phyloP scores from a whole-genome alignment of 768 basidiomycete genomes.

The Solioccasus polychromus region DNA sequence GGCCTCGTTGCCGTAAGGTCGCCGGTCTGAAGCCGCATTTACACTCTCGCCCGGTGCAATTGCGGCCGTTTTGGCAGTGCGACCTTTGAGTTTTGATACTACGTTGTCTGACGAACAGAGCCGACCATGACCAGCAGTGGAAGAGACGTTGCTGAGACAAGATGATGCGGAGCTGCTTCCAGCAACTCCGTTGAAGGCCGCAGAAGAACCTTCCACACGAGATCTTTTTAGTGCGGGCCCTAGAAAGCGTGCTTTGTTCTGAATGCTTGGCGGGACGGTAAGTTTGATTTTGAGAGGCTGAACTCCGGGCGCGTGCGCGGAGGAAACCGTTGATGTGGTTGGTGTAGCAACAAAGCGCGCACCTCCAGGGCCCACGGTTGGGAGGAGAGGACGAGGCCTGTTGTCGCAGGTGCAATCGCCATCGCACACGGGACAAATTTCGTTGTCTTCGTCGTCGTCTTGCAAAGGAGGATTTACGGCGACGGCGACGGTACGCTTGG shows the following conservation, averaged over 20 bases:
- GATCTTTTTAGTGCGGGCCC: constrained; percentile 30
- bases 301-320: constrained; percentile 27
- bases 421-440: constrained; percentile 90
- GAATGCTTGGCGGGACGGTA: constrained; percentile 56
- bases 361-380: constrained; percentile 31
- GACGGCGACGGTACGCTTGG: constrained; percentile 62
- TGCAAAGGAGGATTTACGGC: constrained; percentile 33
- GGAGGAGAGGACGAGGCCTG: constrained; percentile 36
- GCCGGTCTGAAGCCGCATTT: constrained; percentile 18
- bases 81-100: constrained; percentile 49
- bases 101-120: constrained; percentile 11
- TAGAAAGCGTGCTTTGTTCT: constrained; percentile 39
- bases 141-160: constrained; percentile 15
- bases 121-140: constrained; percentile 29
- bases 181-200: constrained; percentile 41
- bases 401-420: constrained; percentile 79
- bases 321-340: constrained; percentile 36
- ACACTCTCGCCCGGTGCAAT: constrained; percentile 30
- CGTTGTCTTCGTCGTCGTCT: constrained; percentile 77
- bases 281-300: constrained; percentile 68
- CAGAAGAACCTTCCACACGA: constrained; percentile 21
- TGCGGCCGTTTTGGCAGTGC: constrained; percentile 49
- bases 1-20: constrained; percentile 31
- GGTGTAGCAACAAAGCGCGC: constrained; percentile 38
- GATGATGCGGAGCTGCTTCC: constrained; percentile 16